Evolutionary conservation across 495 filamentous ascomycete genomes (phyloP).

Genomic region (Xanthoparmelia taractica): DNA sequence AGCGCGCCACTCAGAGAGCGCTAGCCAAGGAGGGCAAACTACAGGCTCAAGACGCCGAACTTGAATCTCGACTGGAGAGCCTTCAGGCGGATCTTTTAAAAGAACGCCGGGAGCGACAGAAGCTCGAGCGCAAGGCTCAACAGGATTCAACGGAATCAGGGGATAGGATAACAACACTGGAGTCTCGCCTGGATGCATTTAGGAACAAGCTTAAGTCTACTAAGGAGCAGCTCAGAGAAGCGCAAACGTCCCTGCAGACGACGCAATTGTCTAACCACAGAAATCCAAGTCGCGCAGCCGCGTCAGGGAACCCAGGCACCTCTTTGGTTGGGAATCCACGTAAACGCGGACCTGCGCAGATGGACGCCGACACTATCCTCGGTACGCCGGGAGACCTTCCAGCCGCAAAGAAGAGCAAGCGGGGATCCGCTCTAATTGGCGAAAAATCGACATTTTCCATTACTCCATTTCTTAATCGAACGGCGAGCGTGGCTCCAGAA

Average conservation of each 20-base stretch:
- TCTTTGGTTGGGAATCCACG: constrained; percentile 32
- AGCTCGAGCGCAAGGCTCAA: constrained; percentile 29
- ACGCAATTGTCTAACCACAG: constrained; percentile 38
- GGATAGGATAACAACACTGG: constrained; percentile 48
- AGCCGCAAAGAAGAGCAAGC: constrained; percentile 45
- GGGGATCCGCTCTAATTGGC: constrained; percentile 51
- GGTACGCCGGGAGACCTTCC: constrained; percentile 60
- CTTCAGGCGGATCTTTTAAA: constrained; percentile 38
- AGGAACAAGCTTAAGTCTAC: constrained; percentile 56
- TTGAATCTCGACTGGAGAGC: constrained; percentile 37
- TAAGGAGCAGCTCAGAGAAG: constrained; percentile 62
- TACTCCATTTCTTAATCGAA: constrained; percentile 83
- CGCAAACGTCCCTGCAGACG: constrained; percentile 39
- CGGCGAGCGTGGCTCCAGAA: constrained; percentile 47
- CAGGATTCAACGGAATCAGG: constrained; percentile 42
- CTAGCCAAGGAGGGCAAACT: constrained; percentile 42
- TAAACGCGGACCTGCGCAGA: constrained; percentile 42
- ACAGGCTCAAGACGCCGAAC: constrained; percentile 40
- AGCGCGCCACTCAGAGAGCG: constrained; percentile 54
- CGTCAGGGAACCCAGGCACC: constrained; percentile 16
- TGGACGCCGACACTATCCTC: constrained; percentile 47
- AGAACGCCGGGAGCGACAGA: constrained; percentile 38
- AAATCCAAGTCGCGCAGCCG: constrained; percentile 29
- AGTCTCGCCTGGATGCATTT: constrained; percentile 60
- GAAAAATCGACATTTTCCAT: constrained; percentile 90